Conservation (phyloP, 1,284 basidiomycete species). For the Ustilago esculenta region DNA sequence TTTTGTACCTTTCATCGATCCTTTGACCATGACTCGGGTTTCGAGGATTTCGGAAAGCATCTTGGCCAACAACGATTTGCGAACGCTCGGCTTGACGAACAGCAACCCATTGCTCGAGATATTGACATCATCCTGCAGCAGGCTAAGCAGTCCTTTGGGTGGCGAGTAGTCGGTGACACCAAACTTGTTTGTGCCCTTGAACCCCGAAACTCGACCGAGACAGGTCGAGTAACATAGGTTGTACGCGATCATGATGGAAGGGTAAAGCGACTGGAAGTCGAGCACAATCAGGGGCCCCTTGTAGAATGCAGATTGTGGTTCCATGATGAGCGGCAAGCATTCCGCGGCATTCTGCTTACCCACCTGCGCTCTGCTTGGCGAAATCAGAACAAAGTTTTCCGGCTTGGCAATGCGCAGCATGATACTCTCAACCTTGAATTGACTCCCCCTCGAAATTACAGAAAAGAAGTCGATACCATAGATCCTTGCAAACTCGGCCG, state of each 20-base stretch:
- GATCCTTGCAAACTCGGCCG: constrained; percentile 86
- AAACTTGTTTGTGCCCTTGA: constrained; percentile 87
- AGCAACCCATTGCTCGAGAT: constrained; percentile 84
- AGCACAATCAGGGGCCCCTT: constrained; percentile 88
- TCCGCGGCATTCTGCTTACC: constrained; percentile 92
- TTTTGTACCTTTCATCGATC: constrained; percentile 84
- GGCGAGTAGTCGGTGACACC: constrained; percentile 79
- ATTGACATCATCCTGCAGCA: constrained; percentile 35
- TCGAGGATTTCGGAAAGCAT: constrained; percentile 94
- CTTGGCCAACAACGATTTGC: constrained; percentile 84
- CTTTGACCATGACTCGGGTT: constrained; percentile 97
- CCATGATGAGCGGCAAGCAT: constrained; percentile 91
- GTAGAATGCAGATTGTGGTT: constrained; percentile 91
- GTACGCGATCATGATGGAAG: constrained; percentile 97
- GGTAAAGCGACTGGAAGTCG: constrained; percentile 95
- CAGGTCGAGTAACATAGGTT: constrained; percentile 80
- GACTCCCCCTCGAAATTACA: constrained; percentile 90
- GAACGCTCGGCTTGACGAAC: constrained; percentile 85
- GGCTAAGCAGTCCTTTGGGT: constrained; percentile 72
- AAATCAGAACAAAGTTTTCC: constrained; percentile 73
- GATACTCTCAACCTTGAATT: constrained; percentile 98
- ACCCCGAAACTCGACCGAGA: constrained; percentile 83
- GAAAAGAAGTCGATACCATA: constrained; percentile 98
- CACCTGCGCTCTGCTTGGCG: constrained; percentile 61
- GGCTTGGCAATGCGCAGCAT: constrained; percentile 98